phyloP scores from a whole-genome alignment of 192 early-diverging fungal species.

The Coemansia pectinata region DNA sequence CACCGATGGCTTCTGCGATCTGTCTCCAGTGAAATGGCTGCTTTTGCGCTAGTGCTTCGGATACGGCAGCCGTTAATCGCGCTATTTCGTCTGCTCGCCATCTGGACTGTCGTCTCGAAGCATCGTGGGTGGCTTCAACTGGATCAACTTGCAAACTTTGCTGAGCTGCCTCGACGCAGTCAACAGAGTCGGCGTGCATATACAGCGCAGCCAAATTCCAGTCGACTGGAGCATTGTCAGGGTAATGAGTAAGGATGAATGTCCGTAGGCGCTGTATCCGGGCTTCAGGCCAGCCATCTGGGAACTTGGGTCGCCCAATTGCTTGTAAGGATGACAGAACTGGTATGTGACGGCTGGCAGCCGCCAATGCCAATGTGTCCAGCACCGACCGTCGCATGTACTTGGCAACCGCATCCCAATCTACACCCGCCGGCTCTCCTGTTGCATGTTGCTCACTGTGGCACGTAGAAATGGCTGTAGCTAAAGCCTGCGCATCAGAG shows the following conservation, averaged over 20 bases:
- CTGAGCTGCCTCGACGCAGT: slow-evolving; percentile 3
- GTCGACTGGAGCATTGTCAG: neutral
- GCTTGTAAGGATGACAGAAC: neutral
- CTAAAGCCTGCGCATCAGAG: neutral
- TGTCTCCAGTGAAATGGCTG: neutral
- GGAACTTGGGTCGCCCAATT: neutral
- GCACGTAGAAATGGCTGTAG: neutral
- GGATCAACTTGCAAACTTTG: neutral
- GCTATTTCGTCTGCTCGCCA: slow-evolving; percentile 3
- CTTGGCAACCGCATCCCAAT: neutral
- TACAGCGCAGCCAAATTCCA: slow-evolving; percentile 4
- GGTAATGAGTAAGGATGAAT: neutral
- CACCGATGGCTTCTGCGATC: neutral
- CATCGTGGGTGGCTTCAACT: neutral
- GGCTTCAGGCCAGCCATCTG: neutral
- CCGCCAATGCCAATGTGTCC: neutral
- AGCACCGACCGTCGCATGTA: neutral
- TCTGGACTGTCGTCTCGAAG: slow-evolving; percentile 3
- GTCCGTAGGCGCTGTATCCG: neutral
- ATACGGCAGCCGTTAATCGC: neutral
- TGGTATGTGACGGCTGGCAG: neutral
- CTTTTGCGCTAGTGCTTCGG: neutral
- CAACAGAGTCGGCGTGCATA: neutral
- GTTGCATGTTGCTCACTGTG: neutral
- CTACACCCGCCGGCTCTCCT: neutral